A percentile compares a stretch with the other conserved stretches of the same genome.
Conservation (phyloP, 2,329 filamentous ascomycete genomes). For the Colletotrichum sp. region DNA sequence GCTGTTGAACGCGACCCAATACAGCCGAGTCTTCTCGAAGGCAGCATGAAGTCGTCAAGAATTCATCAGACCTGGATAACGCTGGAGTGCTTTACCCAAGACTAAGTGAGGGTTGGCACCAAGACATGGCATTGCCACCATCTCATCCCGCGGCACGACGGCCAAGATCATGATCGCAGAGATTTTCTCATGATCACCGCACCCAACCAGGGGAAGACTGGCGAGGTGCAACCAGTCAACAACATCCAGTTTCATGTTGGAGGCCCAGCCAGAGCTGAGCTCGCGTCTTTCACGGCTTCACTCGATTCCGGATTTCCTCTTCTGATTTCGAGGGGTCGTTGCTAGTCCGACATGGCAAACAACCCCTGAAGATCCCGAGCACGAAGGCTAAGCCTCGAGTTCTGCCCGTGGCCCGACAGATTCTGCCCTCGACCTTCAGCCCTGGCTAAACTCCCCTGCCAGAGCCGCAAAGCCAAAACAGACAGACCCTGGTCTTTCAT, state of each 20-base stretch:
- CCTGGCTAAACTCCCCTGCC: constrained; percentile 14
- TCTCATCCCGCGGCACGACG: background rate
- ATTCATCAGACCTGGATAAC: background rate
- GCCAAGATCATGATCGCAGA: background rate
- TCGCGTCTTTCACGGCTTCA: background rate
- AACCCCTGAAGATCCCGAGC: background rate
- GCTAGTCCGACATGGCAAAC: background rate
- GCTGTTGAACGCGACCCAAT: too few relatives aligned
- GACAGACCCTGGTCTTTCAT: background rate
- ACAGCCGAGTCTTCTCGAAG: too few relatives aligned
- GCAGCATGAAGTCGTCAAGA: background rate
- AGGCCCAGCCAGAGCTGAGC: background rate
- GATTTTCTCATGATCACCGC: background rate
- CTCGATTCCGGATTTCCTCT: constrained; percentile 4
- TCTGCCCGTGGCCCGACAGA: background rate
- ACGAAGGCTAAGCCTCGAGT: background rate
- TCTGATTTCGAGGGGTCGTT: background rate
- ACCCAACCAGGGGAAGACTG: background rate
- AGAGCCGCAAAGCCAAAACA: constrained; percentile 22
- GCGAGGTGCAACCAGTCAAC: background rate
- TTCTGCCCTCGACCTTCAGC: background rate
- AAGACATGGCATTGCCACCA: background rate
- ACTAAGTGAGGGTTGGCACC: background rate
- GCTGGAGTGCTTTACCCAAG: rapidly evolving
- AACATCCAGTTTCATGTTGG: constrained; percentile 1